Evolutionary conservation across 306 rosid genomes (phyloP), one percentile per base, ranked within the genome.

Genomic region (Cucurbita maxima): DNA sequence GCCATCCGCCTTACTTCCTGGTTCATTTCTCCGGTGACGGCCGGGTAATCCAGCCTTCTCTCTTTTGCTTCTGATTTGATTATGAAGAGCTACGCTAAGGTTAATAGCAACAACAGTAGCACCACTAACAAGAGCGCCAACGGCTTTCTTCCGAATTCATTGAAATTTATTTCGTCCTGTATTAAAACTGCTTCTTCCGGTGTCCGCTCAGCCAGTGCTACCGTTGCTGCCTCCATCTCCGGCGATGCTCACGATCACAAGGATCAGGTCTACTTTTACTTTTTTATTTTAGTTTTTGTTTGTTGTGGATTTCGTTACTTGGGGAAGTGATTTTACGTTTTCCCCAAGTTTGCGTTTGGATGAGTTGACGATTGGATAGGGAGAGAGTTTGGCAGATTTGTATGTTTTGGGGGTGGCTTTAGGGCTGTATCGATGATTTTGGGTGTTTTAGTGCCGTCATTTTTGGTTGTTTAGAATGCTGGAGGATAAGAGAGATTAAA

Each of bases 121-220:
- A 58, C 22, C 15, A 66, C 18, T 22, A 81, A 30, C 54, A 38
- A 50, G 73, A 51, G 14, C 25, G 13, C 78, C 41, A 88, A 89
- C 77, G 89, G 96, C 55, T 90, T 90, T 47, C 77, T 93, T 58
- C 97, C 98, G 10, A 86, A 82, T 86, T 93, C 98, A 70, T 72
- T 93, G 80, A 93, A 86, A 84, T 93, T 93, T 76, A 88, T 93
- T 4, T 93, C 98, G 5, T 90, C 96, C 62, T 93, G 96, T 80
- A 82, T 93, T 74, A 93, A 86, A 78, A 90, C 92, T 36, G 98
- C 98, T 61, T 90, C 98, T 57, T 86, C 97, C 57, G 97, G 97
- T 45, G 94, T 88, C 48, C 88, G 92, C 14, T 88, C 97, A 0
- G 98, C 96, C 75, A 79, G 90, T 72, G 89, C 92, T 73, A 81